Conservation (phyloP, 2,329 filamentous ascomycete species). For the Periglandula ipomoeae region DNA sequence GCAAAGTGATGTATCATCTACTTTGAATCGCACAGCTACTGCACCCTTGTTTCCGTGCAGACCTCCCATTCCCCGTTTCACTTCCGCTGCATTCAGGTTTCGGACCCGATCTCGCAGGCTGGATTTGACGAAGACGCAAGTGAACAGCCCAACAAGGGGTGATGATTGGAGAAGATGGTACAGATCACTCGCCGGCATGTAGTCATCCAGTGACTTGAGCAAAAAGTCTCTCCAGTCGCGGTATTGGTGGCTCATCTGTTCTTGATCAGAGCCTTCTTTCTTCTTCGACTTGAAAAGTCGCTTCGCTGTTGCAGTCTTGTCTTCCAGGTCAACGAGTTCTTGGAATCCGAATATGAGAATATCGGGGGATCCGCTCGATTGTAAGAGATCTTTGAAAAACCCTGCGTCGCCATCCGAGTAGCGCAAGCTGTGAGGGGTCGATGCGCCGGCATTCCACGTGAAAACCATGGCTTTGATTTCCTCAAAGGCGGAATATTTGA, state of each 20-base stretch:
- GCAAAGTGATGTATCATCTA: conserved; percentile 91
- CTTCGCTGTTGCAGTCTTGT: conserved; percentile 96
- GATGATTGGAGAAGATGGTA: conserved; percentile 85
- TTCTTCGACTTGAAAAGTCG: conserved; percentile 89
- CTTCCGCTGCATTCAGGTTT: conserved; percentile 68
- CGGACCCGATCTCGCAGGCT: conserved; percentile 67
- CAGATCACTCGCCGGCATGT: conserved; percentile 64
- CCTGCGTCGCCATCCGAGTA: conserved; percentile 65
- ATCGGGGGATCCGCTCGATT: conserved; percentile 70
- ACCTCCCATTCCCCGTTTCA: conserved; percentile 94
- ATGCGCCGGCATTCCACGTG: conserved; percentile 97
- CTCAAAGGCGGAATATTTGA: conserved; percentile 76
- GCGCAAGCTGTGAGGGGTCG: conserved; percentile 74
- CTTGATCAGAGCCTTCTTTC: conserved; percentile 68
- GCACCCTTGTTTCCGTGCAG: conserved; percentile 95
- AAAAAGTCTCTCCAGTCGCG: conserved; percentile 93
- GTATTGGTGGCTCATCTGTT: conserved; percentile 96
- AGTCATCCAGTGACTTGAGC: conserved; percentile 71
- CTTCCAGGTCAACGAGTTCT: conserved; percentile 94
- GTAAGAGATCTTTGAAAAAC: conserved; percentile 75
- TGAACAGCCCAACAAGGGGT: conserved; percentile 85
- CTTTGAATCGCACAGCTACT: conserved; percentile 78
- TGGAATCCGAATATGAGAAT: conserved; percentile 96
- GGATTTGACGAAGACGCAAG: conserved; percentile 87
- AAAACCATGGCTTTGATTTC: conserved; percentile 72